Conservation (phyloP, 768 basidiomycete species). For the Tricholoma terreum region DNA sequence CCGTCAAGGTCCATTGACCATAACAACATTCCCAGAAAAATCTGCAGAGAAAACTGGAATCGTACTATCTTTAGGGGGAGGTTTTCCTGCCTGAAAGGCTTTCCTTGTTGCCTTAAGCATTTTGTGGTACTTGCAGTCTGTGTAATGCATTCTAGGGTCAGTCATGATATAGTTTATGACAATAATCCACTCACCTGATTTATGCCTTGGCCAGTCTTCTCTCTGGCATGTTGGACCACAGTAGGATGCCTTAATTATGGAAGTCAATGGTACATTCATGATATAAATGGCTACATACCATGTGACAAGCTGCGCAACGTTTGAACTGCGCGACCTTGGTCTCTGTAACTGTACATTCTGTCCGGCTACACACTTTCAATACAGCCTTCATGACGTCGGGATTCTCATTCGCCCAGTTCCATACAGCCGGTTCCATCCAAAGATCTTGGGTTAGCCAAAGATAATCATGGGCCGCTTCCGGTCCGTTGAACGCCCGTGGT, state of each 20-base stretch:
- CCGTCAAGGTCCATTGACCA: not conserved
- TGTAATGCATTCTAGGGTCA: not conserved
- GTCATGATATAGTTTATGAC: not conserved
- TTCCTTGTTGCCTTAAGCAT: not conserved
- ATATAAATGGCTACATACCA: conserved; percentile 9
- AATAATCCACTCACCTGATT: not conserved
- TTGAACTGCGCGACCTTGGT: conserved; percentile 35
- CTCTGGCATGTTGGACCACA: not conserved
- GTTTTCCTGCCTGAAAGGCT: not conserved
- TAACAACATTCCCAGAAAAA: not conserved
- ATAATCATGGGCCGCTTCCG: conserved; percentile 46
- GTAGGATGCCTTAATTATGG: not conserved
- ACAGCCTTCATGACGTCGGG: conserved; percentile 28
- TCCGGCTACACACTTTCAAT: conserved; percentile 32
- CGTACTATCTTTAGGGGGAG: not conserved
- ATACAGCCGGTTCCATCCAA: conserved; percentile 41
- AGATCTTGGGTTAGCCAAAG: conserved; percentile 42
- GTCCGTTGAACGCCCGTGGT: conserved; percentile 30
- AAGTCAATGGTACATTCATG: not conserved
- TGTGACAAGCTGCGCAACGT: conserved; percentile 36
- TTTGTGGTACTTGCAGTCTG: not conserved
- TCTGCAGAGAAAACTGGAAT: not conserved
- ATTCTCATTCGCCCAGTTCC: conserved; percentile 42
- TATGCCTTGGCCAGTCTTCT: conserved; percentile 2
- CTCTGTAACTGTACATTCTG: conserved; percentile 30